phyloP scores from a whole-genome alignment of 495 filamentous ascomycete genomes.

The Penicillium cosmopolitanum region DNA sequence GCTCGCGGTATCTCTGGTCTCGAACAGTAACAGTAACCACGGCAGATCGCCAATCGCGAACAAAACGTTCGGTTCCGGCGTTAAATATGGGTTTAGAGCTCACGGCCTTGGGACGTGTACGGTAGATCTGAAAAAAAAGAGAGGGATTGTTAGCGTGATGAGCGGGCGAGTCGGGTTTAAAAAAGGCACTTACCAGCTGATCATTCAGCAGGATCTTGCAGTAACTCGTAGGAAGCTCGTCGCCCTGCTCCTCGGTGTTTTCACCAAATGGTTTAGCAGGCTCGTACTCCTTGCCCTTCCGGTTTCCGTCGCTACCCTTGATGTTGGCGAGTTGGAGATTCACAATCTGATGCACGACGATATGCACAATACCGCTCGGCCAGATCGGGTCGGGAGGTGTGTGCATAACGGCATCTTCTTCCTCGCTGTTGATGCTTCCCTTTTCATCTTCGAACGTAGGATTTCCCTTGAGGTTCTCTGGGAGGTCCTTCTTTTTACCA shows the following conservation, averaged over 20 bases:
- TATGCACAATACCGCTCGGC: slow-evolving; percentile 82
- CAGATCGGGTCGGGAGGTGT: slow-evolving; percentile 93
- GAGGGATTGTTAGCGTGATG: slow-evolving; percentile 1
- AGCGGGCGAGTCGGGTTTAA: neutral
- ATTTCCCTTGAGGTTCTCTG: slow-evolving; percentile 69
- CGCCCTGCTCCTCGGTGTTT: slow-evolving; percentile 75
- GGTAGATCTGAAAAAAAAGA: slow-evolving; percentile 62
- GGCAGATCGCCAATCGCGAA: slow-evolving; percentile 90
- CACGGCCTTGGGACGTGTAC: slow-evolving; percentile 86
- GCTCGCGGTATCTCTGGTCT: slow-evolving; percentile 84
- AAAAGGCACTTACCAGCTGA: slow-evolving; percentile 59
- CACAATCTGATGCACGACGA: slow-evolving; percentile 93
- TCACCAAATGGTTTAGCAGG: slow-evolving; percentile 89
- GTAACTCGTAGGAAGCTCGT: slow-evolving; percentile 81
- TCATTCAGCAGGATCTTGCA: slow-evolving; percentile 92
- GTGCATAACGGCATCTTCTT: slow-evolving; percentile 83
- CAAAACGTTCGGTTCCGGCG: slow-evolving; percentile 89
- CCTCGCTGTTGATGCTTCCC: slow-evolving; percentile 70
- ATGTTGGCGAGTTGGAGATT: slow-evolving; percentile 87
- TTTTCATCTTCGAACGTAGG: slow-evolving; percentile 86
- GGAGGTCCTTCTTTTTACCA: slow-evolving; percentile 79
- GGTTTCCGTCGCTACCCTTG: slow-evolving; percentile 59
- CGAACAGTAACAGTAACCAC: slow-evolving; percentile 87
- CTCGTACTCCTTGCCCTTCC: slow-evolving; percentile 82
- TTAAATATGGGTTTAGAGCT: slow-evolving; percentile 96